A percentile compares a stretch with the other conserved stretches of the same genome.
These are phyloP conservation scores for Mycosarcoma maydis DNA, from an alignment of 1,284 basidiomycete species.

Conservation along the genomic window DNA sequence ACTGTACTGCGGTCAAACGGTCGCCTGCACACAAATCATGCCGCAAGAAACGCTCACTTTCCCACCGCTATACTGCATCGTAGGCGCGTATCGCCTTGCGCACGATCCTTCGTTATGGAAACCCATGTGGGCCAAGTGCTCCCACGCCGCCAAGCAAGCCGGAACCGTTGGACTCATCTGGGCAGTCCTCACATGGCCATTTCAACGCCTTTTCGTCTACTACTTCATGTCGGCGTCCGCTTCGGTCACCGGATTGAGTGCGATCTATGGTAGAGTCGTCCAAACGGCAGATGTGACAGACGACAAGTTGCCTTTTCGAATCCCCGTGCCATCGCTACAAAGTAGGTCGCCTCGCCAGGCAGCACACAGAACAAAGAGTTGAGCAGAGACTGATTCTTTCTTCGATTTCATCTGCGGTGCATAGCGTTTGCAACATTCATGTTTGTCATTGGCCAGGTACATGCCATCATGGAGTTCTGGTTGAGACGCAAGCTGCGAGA, in stretches of 20 bases:
- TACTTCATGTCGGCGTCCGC: slow-evolving; percentile 58
- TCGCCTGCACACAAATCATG: no score
- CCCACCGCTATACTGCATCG: slow-evolving; percentile 59
- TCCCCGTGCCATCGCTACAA: slow-evolving; percentile 50
- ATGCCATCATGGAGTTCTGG: slow-evolving; percentile 62
- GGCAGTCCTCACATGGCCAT: slow-evolving; percentile 56
- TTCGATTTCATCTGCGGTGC: not conserved
- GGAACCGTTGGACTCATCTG: slow-evolving; percentile 41
- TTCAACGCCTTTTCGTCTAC: slow-evolving; percentile 57
- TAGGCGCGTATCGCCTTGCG: slow-evolving; percentile 61
- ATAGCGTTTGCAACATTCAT: slow-evolving; percentile 59
- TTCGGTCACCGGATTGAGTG: slow-evolving; percentile 43
- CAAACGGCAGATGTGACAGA: slow-evolving; percentile 43
- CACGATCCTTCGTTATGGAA: slow-evolving; percentile 59
- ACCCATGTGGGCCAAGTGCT: slow-evolving; percentile 63
- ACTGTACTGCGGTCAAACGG: no score
- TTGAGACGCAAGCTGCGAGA: slow-evolving; percentile 49
- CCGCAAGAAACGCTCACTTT: slow-evolving; percentile 63
- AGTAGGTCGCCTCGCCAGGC: slow-evolving; percentile 11
- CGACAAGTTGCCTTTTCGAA: slow-evolving; percentile 30
- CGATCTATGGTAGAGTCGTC: slow-evolving; percentile 32
- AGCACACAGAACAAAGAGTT: no score
- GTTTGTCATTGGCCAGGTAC: slow-evolving; percentile 61
- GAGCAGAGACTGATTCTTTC: not conserved
- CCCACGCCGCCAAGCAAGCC: slow-evolving; percentile 49